Evolutionary conservation across 768 basidiomycete species (phyloP).

Genomic region (Phaffia tasmanica): DNA sequence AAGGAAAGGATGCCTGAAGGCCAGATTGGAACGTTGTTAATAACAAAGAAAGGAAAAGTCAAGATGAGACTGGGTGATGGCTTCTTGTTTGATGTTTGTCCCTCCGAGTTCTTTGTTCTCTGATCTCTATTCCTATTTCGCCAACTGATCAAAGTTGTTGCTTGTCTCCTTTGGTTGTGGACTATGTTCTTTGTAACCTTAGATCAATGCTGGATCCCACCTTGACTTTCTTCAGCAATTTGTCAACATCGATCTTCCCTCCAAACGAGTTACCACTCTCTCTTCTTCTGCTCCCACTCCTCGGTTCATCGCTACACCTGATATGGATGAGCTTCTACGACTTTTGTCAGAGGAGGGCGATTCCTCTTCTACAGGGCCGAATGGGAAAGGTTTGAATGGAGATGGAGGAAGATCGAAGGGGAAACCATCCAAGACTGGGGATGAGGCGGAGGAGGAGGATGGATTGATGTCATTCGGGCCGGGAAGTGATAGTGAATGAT

Average conservation of each 20-base stretch:
- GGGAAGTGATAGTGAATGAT: no score
- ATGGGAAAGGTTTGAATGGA: no score
- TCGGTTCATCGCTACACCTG: slow-evolving; percentile 24
- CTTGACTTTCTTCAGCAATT: slow-evolving; percentile 25
- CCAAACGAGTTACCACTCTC: neutral
- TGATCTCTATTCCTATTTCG: neutral
- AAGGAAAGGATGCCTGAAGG: slow-evolving; percentile 20
- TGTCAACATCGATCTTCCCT: slow-evolving; percentile 21
- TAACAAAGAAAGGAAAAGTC: slow-evolving; percentile 22
- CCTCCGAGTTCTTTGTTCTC: neutral
- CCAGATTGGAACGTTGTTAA: slow-evolving; percentile 23
- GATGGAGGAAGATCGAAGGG: no score
- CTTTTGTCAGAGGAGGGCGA: slow-evolving; percentile 2
- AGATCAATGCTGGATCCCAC: slow-evolving; percentile 25
- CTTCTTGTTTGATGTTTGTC: slow-evolving; percentile 24
- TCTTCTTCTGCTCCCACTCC: slow-evolving; percentile 5
- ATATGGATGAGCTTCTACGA: slow-evolving; percentile 18
- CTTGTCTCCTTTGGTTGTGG: neutral
- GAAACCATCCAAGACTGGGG: no score
- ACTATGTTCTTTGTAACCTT: neutral
- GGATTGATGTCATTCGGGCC: no score
- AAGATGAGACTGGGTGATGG: slow-evolving; percentile 25
- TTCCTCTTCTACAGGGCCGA: no score
- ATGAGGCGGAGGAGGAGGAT: no score
- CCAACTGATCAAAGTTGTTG: neutral